Conservation (phyloP, 2,329 filamentous ascomycete genomes). For the Fusarium clavum region DNA sequence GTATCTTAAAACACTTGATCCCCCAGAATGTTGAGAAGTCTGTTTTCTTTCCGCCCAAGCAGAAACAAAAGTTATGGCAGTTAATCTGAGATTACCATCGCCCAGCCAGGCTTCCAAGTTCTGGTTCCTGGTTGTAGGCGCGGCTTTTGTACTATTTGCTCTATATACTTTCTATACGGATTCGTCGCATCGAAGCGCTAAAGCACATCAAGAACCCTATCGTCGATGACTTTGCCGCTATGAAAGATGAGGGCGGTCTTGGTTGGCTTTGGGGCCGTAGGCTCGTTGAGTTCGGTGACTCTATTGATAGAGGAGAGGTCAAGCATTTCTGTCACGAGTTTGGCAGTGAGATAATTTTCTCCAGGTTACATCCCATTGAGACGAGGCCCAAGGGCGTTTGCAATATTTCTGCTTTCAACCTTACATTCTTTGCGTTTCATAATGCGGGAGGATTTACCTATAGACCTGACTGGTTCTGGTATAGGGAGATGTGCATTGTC, state of each 20-base stretch:
- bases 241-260: conserved; percentile 1
- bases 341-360: conserved; percentile 4
- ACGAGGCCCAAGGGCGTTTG: conserved; percentile 7
- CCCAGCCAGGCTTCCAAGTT: not conserved
- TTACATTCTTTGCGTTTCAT: not conserved
- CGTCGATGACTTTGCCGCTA: not conserved
- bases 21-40: not conserved
- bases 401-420: not conserved
- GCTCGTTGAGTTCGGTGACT: conserved; percentile 7
- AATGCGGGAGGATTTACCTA: not conserved
- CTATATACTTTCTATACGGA: not conserved
- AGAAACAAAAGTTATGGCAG: not conserved
- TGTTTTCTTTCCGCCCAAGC: not conserved
- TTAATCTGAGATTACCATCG: not conserved
- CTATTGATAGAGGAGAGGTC: conserved; percentile 5
- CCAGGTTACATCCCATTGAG: not conserved
- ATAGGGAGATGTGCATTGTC: conserved; percentile 1
- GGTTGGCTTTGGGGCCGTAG: conserved; percentile 10
- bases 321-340: conserved; percentile 5
- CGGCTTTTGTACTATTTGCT: not conserved
- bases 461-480: conserved; percentile 7
- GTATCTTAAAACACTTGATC: not conserved
- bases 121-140: not conserved
- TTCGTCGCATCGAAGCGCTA: not conserved
- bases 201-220: not conserved